phyloP scores from a whole-genome alignment of 2,329 filamentous ascomycete genomes.

The Colletotrichum sp. region DNA sequence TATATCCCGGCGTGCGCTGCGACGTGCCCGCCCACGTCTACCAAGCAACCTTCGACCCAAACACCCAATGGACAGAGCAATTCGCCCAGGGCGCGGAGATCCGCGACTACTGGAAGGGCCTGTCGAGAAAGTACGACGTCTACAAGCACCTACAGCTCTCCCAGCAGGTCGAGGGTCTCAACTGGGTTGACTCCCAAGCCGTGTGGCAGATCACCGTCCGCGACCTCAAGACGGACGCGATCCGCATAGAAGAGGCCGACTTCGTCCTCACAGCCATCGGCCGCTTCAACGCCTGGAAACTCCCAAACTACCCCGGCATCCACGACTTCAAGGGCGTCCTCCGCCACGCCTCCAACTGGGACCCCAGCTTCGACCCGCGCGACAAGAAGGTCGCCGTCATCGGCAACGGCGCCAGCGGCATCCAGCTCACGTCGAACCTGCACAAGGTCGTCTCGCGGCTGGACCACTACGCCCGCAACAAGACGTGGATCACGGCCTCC shows the following conservation, averaged over 20 bases:
- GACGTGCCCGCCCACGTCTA: conserved; percentile 74
- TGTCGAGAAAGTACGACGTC: conserved; percentile 69
- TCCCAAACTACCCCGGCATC: conserved; percentile 66
- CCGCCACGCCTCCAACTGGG: conserved; percentile 67
- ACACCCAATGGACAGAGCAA: conserved; percentile 71
- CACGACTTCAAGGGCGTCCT: conserved; percentile 58
- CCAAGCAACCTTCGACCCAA: conserved; percentile 71
- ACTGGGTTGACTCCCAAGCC: conserved; percentile 57
- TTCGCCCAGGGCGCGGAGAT: conserved; percentile 74
- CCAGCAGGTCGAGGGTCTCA: conserved; percentile 58
- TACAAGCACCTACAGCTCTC: conserved; percentile 62
- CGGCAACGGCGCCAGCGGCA: conserved; percentile 67
- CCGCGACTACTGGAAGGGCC: conserved; percentile 66
- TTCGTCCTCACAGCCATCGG: conserved; percentile 69
- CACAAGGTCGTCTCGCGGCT: conserved; percentile 54
- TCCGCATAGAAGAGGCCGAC: conserved; percentile 56
- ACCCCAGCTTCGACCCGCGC: conserved; percentile 51
- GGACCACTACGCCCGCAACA: conserved; percentile 69
- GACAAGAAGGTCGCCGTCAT: conserved; percentile 63
- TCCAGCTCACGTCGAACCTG: conserved; percentile 61
- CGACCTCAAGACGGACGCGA: conserved; percentile 41
- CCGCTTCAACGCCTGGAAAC: conserved; percentile 68
- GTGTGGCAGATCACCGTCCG: conserved; percentile 61
- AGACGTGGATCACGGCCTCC: conserved; percentile 71
- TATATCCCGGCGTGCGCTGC: conserved; percentile 70